Evolutionary conservation across 345 rosid species (phyloP), one percentile per base, ranked within the genome.

Genomic region (Passiflora organensis): DNA sequence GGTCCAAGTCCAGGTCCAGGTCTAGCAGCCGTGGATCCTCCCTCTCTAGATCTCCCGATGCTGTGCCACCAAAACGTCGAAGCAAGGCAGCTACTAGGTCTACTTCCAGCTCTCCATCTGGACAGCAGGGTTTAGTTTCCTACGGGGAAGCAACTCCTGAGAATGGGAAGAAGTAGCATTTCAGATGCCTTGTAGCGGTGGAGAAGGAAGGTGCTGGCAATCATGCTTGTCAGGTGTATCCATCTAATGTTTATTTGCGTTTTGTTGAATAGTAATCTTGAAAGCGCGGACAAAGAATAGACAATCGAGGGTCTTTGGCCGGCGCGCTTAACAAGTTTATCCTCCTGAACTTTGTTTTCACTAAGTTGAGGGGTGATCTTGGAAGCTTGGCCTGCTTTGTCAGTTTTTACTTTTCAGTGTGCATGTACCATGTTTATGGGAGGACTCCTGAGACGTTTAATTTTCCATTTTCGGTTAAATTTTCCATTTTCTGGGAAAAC

Each of bases 61-160:
- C 58, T 49, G 59, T 60, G 1, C 72, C 78, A 41, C 69, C 60
- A 41, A 76, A 65, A 48, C 69, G 19, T 17, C 60, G 21, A 13
- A 52, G 64, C 41, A 67, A 63, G 55, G 54, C 53, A 44, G 52
- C 73, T 34, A 52, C 63, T 72, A 76, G 67, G 56, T 83, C 95
- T 37, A 64, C 67, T 46, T 81, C 94, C 56, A 76, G 76, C 60
- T 86, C 96, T 11, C 87, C 86, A 17, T 48, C 91, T 13, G 94
- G 77, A 52, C 80, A 64, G 46, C 72, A 77, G 62, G 86, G 95
- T 25, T 62, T 93, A 72, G 99, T 93, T 56, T 82, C 89, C 46
- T 88, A 88, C 64, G 89, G 82, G 37, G 98, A 91, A 56, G 71
- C 54, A 43, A 81, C 83, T 69, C 73, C 78, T 23, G 78, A 72